Evolutionary conservation across 768 basidiomycete species (phyloP), one percentile per base, ranked within the genome.

Genomic region (Tubosaeta brunneosetosa): DNA sequence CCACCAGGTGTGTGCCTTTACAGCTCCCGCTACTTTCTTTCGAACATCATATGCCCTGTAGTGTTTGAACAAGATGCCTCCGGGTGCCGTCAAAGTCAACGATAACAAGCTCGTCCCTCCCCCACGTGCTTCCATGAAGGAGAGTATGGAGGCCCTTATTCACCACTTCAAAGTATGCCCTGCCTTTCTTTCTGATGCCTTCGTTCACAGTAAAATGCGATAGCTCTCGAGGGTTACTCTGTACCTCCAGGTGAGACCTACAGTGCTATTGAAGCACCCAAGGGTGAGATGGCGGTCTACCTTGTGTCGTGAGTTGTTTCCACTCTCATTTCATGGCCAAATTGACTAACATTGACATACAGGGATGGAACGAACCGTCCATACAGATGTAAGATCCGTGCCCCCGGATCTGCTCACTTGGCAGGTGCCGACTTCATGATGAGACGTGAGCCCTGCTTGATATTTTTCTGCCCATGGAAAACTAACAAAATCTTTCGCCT

Each of bases 251-350:
- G 90, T 19, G 94, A 97, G 74, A 97, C 95, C 0, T 98, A 99
- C 76, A 84, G 82, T 46, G 95, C 95, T 2, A 97, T 98, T 60
- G 97, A 99, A 73, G 95, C 95, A 8, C 95, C 95, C 42, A 98
- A 99, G 74, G 94, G 94, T 57, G 95, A 98, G 74, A 97, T 97
- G 94, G 95, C 79, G 60, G 95, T 99, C 43, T 99, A 94, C 75
- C 85, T 99, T 47, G 93, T 99, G 56, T 97, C 94, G 83, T 89
- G 61, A 62, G 87, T 80, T 29, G 29, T 25, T 4, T 37, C 22
- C 37, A 6, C 13, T 8, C 2, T 42, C 6, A 0, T 34, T 4
- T 5, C n/a, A 2, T 38, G 25, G 22, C 29, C 4, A 13, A 9
- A 32, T 7, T 22, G 3, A 56, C 11, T 11, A 19, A 63, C 27